Conservation (phyloP, 2,329 filamentous ascomycete genomes). For the Colletotrichum orbiculare region DNA sequence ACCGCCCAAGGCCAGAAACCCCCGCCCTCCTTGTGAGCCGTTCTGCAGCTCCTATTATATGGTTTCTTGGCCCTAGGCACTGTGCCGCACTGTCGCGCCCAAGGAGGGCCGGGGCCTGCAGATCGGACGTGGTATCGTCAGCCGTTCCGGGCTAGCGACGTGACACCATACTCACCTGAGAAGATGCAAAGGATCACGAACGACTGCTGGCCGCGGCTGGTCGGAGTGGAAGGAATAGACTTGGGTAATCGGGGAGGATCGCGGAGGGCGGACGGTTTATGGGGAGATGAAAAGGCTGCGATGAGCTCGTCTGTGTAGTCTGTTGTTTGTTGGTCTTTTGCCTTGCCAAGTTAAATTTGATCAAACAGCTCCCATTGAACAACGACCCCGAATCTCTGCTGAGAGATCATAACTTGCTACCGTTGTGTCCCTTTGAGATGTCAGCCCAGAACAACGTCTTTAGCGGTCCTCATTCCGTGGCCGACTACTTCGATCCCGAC, state of each 20-base stretch:
- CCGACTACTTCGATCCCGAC: constrained; percentile 69
- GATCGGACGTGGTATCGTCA: not conserved
- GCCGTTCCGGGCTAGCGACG: not conserved
- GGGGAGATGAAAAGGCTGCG: too few species aligned
- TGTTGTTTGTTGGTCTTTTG: too few species aligned
- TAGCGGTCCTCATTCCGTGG: constrained; percentile 64
- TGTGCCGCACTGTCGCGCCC: constrained; percentile 1
- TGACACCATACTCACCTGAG: not conserved
- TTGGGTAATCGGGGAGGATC: too few species aligned
- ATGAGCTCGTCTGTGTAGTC: too few species aligned
- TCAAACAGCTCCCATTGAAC: not conserved
- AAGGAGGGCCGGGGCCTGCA: not conserved
- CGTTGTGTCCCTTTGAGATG: not conserved
- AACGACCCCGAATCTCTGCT: not conserved
- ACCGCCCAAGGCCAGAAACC: too few species aligned
- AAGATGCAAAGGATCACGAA: too few species aligned
- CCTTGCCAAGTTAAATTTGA: too few species aligned
- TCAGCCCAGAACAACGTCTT: constrained; percentile 59
- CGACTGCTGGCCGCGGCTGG: too few species aligned
- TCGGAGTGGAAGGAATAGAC: too few species aligned
- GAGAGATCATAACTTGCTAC: not conserved
- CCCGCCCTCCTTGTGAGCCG: too few species aligned
- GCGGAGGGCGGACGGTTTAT: too few species aligned
- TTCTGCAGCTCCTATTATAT: too few species aligned
- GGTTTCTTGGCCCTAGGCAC: constrained; percentile 5